These are phyloP conservation scores for Candida mesenterica DNA, from an alignment of 1,139 yeast species.

Conservation along the genomic window DNA sequence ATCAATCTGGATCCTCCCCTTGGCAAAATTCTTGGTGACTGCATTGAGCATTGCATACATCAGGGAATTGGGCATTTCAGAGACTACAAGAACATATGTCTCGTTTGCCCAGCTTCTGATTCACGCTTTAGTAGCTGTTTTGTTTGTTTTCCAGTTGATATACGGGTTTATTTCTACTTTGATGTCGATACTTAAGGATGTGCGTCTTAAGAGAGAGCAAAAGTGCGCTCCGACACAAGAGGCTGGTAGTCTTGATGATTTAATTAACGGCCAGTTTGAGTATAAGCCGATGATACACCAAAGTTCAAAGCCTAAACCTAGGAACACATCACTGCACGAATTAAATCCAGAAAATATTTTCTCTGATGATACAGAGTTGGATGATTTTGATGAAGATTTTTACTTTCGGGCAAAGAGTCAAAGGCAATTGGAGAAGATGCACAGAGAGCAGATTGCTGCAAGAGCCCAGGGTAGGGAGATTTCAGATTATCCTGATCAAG, in stretches of 20 bases:
- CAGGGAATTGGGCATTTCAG: conserved; percentile 29
- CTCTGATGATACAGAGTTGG: conserved; percentile 7
- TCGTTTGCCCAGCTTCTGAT: conserved; percentile 42
- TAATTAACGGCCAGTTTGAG: conserved; percentile 28
- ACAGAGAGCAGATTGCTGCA: conserved; percentile 1
- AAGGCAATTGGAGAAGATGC: conserved; percentile 2
- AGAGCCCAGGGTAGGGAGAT: neutral
- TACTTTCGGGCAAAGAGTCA: conserved; percentile 13
- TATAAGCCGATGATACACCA: conserved; percentile 27
- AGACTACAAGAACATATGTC: conserved; percentile 35
- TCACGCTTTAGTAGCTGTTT: conserved; percentile 36
- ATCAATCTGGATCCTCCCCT: conserved; percentile 35
- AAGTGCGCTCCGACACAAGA: conserved; percentile 5
- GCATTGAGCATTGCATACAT: conserved; percentile 44
- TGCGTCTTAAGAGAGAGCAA: conserved; percentile 3
- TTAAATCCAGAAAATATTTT: neutral
- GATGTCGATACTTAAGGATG: conserved; percentile 20
- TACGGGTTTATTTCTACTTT: conserved; percentile 32
- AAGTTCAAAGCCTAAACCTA: conserved; percentile 2
- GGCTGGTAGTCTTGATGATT: conserved; percentile 20
- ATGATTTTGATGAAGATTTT: conserved; percentile 13
- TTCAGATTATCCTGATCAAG: neutral
- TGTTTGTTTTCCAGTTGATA: conserved; percentile 35
- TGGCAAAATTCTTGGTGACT: conserved; percentile 37
- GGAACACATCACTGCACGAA: neutral